Evolutionary conservation across 2,329 filamentous ascomycete species (phyloP).

Genomic region (Ascochyta rabiei): DNA sequence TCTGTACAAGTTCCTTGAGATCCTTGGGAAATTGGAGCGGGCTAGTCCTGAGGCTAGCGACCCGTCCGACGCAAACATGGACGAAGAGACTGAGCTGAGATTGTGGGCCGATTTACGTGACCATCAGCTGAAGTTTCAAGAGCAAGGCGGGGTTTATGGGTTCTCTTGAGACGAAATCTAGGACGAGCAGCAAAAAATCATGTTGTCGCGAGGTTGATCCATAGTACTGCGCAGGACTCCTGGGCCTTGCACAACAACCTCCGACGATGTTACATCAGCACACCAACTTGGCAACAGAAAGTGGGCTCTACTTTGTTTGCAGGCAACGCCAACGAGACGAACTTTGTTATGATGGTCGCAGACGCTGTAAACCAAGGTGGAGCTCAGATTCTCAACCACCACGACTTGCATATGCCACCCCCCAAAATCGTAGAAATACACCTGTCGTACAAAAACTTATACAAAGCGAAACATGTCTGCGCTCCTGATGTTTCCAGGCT

Average conservation of each 20-base stretch:
- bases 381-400: neutral
- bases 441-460: neutral
- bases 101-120: constrained; percentile 81
- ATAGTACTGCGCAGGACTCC: neutral
- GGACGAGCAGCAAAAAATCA: neutral
- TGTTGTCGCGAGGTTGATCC: neutral
- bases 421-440: neutral
- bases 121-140: constrained; percentile 74
- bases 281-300: neutral
- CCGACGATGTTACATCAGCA: neutral
- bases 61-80: constrained; percentile 47
- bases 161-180: constrained; percentile 18
- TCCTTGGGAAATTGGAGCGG: constrained; percentile 75
- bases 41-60: constrained; percentile 54
- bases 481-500: neutral
- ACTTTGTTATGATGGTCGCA: too few species aligned
- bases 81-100: constrained; percentile 77
- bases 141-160: constrained; percentile 64
- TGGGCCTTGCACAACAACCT: neutral
- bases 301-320: too few species aligned
- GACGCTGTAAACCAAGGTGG: neutral
- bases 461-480: neutral
- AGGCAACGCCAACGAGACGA: too few species aligned
- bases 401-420: neutral
- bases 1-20: constrained; percentile 73